These are phyloP conservation scores for Acanthamoeba sp. DNA, from an alignment of 208 protist genomes.

Conservation along the genomic window DNA sequence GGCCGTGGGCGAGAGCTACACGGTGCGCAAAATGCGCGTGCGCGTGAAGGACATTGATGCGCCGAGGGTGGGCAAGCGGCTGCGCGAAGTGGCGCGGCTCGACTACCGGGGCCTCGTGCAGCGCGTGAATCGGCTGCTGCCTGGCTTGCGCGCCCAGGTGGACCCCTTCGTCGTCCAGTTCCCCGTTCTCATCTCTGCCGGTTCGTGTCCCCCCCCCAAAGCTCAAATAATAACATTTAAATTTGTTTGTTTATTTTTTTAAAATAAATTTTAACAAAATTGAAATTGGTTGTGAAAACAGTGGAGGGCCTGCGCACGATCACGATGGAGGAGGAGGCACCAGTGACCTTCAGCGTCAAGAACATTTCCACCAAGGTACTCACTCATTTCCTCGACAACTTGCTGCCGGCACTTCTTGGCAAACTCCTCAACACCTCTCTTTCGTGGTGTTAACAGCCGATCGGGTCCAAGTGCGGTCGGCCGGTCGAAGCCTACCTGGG, in stretches of 20 bases:
- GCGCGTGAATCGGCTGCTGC: conserved; percentile 28
- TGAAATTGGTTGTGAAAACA: background rate
- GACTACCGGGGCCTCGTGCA: conserved; percentile 46
- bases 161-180: conserved; percentile 56
- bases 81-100: conserved; percentile 35
- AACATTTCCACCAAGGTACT: conserved; percentile 32
- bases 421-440: background rate
- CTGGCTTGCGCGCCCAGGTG: conserved; percentile 12
- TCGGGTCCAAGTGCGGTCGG: background rate
- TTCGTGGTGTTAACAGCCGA: background rate
- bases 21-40: background rate
- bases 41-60: conserved; percentile 22
- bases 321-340: conserved; percentile 36
- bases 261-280: background rate
- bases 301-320: conserved; percentile 14
- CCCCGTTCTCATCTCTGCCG: conserved; percentile 56
- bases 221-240: background rate
- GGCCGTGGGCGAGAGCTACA: conserved; percentile 9
- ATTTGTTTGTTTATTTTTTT: background rate
- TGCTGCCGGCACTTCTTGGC: too few relatives aligned
- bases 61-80: conserved; percentile 9
- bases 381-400: background rate
- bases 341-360: conserved; percentile 34
- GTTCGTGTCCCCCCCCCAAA: background rate
- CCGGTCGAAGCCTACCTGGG: conserved; percentile 10